Evolutionary conservation across 805 yeast species (phyloP).

Genomic region (Ogataea neopini): DNA sequence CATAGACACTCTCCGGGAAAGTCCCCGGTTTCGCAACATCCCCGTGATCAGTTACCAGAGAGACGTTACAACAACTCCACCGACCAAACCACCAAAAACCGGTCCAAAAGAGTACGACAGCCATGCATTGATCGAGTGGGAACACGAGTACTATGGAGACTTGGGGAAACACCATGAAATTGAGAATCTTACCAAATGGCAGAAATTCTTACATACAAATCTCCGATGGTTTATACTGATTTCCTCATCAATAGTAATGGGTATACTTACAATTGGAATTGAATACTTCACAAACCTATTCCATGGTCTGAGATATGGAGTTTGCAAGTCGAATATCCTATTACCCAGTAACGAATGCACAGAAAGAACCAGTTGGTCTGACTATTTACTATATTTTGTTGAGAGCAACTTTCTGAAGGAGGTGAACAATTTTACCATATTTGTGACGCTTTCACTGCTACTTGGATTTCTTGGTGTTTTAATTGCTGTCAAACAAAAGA

Average conservation of each 20-base stretch:
- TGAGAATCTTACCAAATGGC: conserved; percentile 3
- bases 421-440: conserved; percentile 37
- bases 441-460: conserved; percentile 37
- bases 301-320: conserved; percentile 54
- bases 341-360: conserved; percentile 35
- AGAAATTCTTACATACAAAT: conserved; percentile 24
- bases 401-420: conserved; percentile 22
- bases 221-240: conserved; percentile 52
- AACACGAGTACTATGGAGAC: conserved; percentile 39
- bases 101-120: conserved; percentile 35
- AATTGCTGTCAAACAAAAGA: conserved; percentile 35
- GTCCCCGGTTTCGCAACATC: conserved; percentile 16
- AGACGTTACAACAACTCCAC: neutral
- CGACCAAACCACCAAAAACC: neutral
- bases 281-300: conserved; percentile 52
- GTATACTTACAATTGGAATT: conserved; percentile 48
- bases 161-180: conserved; percentile 15
- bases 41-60: conserved; percentile 17
- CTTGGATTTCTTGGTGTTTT: conserved; percentile 42
- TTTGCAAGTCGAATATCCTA: conserved; percentile 40
- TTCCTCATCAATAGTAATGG: conserved; percentile 46
- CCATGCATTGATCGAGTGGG: conserved; percentile 54
- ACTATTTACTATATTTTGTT: conserved; percentile 36
- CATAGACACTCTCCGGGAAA: conserved; percentile 6
- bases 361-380: conserved; percentile 35